Base-by-base conservation (phyloP, 176 grass and related monocot species). In the Eragrostis curvula region DNA sequence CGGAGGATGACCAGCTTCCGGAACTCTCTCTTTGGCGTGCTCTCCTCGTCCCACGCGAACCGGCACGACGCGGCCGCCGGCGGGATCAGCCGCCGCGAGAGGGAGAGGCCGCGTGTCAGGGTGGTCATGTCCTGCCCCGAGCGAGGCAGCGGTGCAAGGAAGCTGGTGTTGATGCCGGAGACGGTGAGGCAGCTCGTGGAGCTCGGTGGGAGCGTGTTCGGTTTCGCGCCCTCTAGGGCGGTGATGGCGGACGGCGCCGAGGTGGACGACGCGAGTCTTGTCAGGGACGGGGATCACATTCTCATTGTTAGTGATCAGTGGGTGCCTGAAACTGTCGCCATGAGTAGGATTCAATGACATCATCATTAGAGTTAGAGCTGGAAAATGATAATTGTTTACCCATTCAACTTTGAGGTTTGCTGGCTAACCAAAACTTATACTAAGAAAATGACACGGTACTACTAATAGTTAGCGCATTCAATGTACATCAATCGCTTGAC, bases 221-320 rank as follows among this genome's bases (percentile, higher is more conserved):
- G 77, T 67, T 81, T 93, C 65, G 1, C 64, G 52, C 45, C 74
- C 17, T 45, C 66, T 5, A 89, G 68, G 85, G 88, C 85, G 68
- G 68, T 94, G 73, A 92, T 83, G 3, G 68, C 12, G 25, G 90
- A 89, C 42, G 90, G 90, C 2, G 86, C 85, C 4, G 88, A 94
- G 81, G 74, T 97, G 3, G 90, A 94, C 32, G 88, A 97, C 51
- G 73, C 85, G 10, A 86, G 68, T 45, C 78, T 97, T 45, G 79
- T 97, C 70, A 87, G 92, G 57, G 95, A 93, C 29, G 92, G 95
- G 7, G 95, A 97, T 42, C 77, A 39, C 25, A 74, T 97, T 16
- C 77, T 94, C 43, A 77, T 94, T 8, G 81, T 84, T 30, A 82
- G 70, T 12, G 86, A 84, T 28, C 48, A 82, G 40, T 84, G 73